Evolutionary conservation across 345 rosid species (phyloP).

Genomic region (Bruguiera sexangula): DNA sequence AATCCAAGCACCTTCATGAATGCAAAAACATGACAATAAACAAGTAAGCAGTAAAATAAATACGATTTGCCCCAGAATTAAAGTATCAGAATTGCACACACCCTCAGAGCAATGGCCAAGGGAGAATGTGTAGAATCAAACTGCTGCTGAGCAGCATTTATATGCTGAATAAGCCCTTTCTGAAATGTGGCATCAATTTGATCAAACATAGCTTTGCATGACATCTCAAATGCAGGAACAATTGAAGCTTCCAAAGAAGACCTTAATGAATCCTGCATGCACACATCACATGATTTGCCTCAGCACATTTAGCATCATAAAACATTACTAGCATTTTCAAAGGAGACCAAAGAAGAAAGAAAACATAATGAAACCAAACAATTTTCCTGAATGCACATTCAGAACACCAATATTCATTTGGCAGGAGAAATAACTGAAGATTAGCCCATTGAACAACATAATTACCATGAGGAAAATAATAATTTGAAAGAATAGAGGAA

Average conservation of each 20-base stretch:
- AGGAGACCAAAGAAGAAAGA: neutral
- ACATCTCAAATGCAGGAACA: slow-evolving; percentile 86
- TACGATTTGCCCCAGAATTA: neutral
- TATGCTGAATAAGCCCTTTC: slow-evolving; percentile 76
- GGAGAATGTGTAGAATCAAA: slow-evolving; percentile 68
- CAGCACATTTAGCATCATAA: neutral
- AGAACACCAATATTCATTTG: neutral
- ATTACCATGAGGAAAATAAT: too few species aligned
- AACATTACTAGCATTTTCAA: neutral
- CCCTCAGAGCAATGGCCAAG: slow-evolving; percentile 69
- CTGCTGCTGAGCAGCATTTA: slow-evolving; percentile 66
- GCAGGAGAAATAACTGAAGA: slow-evolving; percentile 3
- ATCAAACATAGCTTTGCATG: slow-evolving; percentile 88
- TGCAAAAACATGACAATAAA: neutral
- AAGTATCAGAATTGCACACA: slow-evolving; percentile 21
- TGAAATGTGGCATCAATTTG: slow-evolving; percentile 81
- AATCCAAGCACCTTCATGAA: neutral
- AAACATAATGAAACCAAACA: neutral
- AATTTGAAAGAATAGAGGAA: too few species aligned
- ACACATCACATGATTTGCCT: slow-evolving; percentile 12
- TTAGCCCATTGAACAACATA: too few species aligned
- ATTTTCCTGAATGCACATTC: neutral
- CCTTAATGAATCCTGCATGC: slow-evolving; percentile 66
- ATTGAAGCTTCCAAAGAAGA: slow-evolving; percentile 64
- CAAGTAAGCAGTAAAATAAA: neutral